Evolutionary conservation across 2,329 filamentous ascomycete genomes (phyloP).

Genomic region (Coniochaeta pulveracea): DNA sequence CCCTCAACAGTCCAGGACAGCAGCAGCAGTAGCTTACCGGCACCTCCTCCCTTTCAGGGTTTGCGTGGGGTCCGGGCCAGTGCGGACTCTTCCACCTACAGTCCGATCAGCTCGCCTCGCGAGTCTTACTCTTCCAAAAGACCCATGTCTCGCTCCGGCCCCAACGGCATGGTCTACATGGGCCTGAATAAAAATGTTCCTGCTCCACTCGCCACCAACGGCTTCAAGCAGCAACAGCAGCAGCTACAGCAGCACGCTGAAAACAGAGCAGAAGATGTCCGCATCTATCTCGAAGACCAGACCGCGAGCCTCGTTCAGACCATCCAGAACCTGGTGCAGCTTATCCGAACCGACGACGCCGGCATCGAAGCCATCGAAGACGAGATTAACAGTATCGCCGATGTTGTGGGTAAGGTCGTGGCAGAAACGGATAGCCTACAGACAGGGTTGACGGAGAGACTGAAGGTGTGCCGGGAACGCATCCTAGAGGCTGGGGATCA

Average conservation of each 20-base stretch:
- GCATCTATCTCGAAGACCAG: conserved; percentile 74
- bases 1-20: conserved; percentile 26
- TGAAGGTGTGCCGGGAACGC: conserved; percentile 53
- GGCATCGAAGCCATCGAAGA: conserved; percentile 52
- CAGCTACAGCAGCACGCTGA: conserved; percentile 24
- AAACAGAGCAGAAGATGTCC: conserved; percentile 36
- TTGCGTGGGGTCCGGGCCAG: conserved; percentile 46
- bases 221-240: conserved; percentile 24
- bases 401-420: conserved; percentile 60
- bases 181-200: conserved; percentile 23
- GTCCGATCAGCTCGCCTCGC: conserved; percentile 58
- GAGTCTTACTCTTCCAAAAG: conserved; percentile 34
- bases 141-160: conserved; percentile 8
- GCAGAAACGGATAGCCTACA: conserved; percentile 49
- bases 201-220: conserved; percentile 20
- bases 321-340: conserved; percentile 69
- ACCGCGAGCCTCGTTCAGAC: conserved; percentile 68
- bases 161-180: conserved; percentile 25
- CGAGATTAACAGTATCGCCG: conserved; percentile 61
- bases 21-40: conserved; percentile 30
- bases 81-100: conserved; percentile 63
- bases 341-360: conserved; percentile 51
- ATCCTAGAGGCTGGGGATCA: conserved; percentile 53
- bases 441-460: conserved; percentile 36
- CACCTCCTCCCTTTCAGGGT: conserved; percentile 45